These are phyloP conservation scores for Debaryomyces coudertii DNA, from an alignment of 1,139 yeast genomes.

Conservation along the genomic window DNA sequence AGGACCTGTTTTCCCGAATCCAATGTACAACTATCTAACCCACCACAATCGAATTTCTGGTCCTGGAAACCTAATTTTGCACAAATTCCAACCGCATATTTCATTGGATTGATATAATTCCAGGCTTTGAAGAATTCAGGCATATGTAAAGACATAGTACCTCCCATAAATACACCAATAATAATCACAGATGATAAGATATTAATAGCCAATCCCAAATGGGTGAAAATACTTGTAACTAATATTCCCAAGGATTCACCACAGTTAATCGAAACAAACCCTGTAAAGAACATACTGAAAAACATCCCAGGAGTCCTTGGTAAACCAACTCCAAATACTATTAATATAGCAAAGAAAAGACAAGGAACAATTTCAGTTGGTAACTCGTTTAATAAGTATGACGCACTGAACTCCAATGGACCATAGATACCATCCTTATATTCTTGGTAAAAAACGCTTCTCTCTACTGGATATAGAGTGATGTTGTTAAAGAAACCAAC, in stretches of 20 bases:
- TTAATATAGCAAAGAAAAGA: constrained; percentile 58
- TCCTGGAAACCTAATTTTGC: constrained; percentile 41
- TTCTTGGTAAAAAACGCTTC: constrained; percentile 79
- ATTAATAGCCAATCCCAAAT: constrained; percentile 80
- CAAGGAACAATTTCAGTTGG: constrained; percentile 72
- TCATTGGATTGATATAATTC: constrained; percentile 75
- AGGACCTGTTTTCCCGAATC: constrained; percentile 41
- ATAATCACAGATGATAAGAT: constrained; percentile 64
- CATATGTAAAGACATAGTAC: constrained; percentile 79
- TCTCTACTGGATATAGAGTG: constrained; percentile 72
- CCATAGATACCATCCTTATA: constrained; percentile 75
- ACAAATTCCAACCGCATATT: constrained; percentile 63
- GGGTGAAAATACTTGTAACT: constrained; percentile 72
- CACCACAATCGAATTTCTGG: constrained; percentile 42
- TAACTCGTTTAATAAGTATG: constrained; percentile 69
- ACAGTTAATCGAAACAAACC: constrained; percentile 62
- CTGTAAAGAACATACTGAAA: constrained; percentile 62
- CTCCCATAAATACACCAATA: constrained; percentile 81
- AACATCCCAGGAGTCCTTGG: constrained; percentile 71
- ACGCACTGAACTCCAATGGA: constrained; percentile 61
- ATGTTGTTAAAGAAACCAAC: constrained; percentile 80
- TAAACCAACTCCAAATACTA: constrained; percentile 72
- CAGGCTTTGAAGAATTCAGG: constrained; percentile 67
- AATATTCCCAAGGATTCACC: constrained; percentile 86
- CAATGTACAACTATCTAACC: constrained; percentile 29